Conservation (phyloP, 2,329 filamentous ascomycete species). For the Claviceps arundinis region DNA sequence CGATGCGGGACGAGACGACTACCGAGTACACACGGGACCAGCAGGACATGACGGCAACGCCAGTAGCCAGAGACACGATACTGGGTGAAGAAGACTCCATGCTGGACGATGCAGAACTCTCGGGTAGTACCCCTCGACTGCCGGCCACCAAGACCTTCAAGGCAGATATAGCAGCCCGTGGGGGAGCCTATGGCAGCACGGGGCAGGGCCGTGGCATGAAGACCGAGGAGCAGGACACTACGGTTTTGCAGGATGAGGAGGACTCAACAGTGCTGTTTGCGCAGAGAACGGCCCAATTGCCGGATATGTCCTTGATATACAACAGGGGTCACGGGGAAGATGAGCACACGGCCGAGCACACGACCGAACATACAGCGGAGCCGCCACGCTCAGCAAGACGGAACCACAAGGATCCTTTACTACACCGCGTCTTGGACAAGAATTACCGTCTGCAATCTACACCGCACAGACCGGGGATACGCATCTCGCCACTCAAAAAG, state of each 20-base stretch:
- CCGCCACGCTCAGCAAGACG: conserved; percentile 17
- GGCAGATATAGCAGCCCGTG: conserved; percentile 49
- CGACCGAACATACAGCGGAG: conserved; percentile 16
- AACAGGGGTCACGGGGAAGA: conserved; percentile 22
- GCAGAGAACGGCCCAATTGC: conserved; percentile 40
- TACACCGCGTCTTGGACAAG: conserved; percentile 89
- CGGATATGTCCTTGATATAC: conserved; percentile 51
- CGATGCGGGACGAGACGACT: conserved; percentile 43
- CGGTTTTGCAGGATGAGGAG: conserved; percentile 24
- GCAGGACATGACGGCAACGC: conserved; percentile 24
- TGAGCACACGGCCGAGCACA: no score
- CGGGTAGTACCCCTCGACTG: conserved; percentile 54
- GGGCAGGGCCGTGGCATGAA: conserved; percentile 29
- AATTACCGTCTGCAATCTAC: conserved; percentile 91
- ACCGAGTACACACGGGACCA: conserved; percentile 32
- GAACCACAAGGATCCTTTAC: conserved; percentile 55
- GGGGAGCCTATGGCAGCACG: conserved; percentile 59
- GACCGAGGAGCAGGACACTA: conserved; percentile 25
- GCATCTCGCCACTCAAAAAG: conserved; percentile 32
- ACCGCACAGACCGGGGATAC: conserved; percentile 48
- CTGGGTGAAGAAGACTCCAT: conserved; percentile 47
- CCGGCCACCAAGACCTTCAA: conserved; percentile 36
- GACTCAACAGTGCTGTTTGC: conserved; percentile 37
- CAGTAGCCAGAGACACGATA: conserved; percentile 20
- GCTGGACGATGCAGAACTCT: conserved; percentile 49